Conservation (phyloP, 2,329 filamentous ascomycete genomes). For the Hansfordia pulvinata region DNA sequence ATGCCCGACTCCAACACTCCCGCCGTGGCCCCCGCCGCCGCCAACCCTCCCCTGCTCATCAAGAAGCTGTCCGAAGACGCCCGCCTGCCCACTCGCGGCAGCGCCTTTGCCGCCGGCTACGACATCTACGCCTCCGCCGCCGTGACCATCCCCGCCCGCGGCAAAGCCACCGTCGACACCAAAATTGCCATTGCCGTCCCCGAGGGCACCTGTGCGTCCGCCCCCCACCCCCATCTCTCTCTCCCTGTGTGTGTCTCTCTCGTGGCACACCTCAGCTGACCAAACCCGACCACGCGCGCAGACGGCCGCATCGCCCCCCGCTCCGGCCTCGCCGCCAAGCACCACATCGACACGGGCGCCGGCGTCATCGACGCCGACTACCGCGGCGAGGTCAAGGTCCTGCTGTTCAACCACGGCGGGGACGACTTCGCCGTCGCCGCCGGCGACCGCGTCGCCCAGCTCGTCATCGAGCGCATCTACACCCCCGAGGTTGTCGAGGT, state of each 20-base stretch:
- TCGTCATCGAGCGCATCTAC: constrained; percentile 87
- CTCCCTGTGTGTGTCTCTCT: too few relatives aligned
- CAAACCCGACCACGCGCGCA: constrained; percentile 17
- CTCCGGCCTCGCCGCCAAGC: constrained; percentile 81
- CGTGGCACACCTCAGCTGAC: constrained; percentile 1
- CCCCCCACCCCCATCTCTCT: constrained; percentile 1
- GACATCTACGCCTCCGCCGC: constrained; percentile 75
- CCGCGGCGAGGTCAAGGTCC: constrained; percentile 81
- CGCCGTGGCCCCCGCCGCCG: constrained; percentile 19
- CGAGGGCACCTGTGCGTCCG: constrained; percentile 70
- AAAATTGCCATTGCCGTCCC: constrained; percentile 87
- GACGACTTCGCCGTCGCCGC: constrained; percentile 67
- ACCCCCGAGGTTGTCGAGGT: constrained; percentile 90
- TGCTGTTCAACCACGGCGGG: constrained; percentile 87
- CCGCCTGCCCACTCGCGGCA: constrained; percentile 77
- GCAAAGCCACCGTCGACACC: constrained; percentile 78
- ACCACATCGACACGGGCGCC: constrained; percentile 92
- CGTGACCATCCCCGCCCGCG: constrained; percentile 64
- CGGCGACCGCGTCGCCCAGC: constrained; percentile 85
- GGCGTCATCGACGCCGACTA: constrained; percentile 98
- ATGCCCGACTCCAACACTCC: constrained; percentile 8
- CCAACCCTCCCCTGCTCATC: constrained; percentile 55
- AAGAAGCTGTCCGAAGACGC: constrained; percentile 77
- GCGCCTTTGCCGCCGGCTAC: constrained; percentile 82
- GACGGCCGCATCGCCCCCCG: constrained; percentile 84